Conservation (phyloP, 2,329 filamentous ascomycete genomes). For the Monosporascus ibericus region DNA sequence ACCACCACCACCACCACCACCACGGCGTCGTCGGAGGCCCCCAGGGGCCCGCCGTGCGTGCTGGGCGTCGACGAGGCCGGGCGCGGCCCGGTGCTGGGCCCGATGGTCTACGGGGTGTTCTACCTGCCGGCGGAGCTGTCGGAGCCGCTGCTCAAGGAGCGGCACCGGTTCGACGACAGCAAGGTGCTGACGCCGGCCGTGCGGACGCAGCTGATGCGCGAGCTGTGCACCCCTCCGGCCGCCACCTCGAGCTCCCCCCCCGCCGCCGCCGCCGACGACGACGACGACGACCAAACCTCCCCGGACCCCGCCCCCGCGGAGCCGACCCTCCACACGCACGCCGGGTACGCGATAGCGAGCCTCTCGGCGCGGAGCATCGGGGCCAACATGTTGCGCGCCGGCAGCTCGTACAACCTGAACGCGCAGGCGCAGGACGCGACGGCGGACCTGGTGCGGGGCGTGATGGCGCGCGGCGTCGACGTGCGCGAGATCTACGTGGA, state of each 20-base stretch:
- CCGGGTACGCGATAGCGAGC: slow-evolving; percentile 74
- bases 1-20: slow-evolving; percentile 14
- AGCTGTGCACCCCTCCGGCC: slow-evolving; percentile 59
- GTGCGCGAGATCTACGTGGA: slow-evolving; percentile 90
- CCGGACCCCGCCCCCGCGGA: not conserved
- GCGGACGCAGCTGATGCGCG: slow-evolving; percentile 63
- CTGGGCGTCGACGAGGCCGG: slow-evolving; percentile 93
- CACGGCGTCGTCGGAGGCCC: slow-evolving; percentile 25
- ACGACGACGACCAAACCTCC: not conserved
- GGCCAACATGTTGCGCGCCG: slow-evolving; percentile 67
- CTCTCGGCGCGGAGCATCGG: slow-evolving; percentile 81
- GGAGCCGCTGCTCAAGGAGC: slow-evolving; percentile 67
- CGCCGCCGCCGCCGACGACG: not conserved
- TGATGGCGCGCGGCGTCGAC: slow-evolving; percentile 73
- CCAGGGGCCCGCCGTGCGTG: slow-evolving; percentile 52
- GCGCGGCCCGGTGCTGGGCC: slow-evolving; percentile 85
- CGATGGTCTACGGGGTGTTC: slow-evolving; percentile 66
- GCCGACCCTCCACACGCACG: not conserved
- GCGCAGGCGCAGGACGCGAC: slow-evolving; percentile 94
- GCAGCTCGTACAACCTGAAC: slow-evolving; percentile 76
- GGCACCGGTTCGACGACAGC: slow-evolving; percentile 89
- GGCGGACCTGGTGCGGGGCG: slow-evolving; percentile 69
- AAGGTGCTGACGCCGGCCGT: slow-evolving; percentile 82
- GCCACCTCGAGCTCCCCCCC: slow-evolving; percentile 42
- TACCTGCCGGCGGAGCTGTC: slow-evolving; percentile 68